Evolutionary conservation across 345 rosid genomes (phyloP).

Genomic region (Eutrema japonicum): DNA sequence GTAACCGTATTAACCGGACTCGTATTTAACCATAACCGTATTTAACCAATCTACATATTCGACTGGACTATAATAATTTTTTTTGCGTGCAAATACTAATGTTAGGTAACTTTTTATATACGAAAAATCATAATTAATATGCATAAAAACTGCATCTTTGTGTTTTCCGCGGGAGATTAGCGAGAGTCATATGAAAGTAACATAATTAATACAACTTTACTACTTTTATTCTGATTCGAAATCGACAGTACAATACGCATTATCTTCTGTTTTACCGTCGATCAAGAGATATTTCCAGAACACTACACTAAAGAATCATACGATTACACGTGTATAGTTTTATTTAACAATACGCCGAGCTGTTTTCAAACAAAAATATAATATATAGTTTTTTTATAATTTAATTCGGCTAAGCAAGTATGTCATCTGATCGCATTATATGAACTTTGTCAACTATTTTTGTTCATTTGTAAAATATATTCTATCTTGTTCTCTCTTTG

Average conservation of each 20-base stretch:
- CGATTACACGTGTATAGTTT: not conserved
- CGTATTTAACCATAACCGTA: no score
- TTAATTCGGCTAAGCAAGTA: slow-evolving; percentile 34
- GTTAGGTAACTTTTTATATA: no score
- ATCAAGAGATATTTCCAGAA: not conserved
- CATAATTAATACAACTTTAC: not conserved
- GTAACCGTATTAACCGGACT: no score
- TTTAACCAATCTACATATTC: no score
- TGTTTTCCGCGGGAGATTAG: not conserved
- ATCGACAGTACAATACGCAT: not conserved
- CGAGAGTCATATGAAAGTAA: slow-evolving; percentile 3
- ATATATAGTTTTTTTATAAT: not conserved
- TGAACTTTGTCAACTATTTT: slow-evolving; percentile 24
- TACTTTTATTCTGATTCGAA: not conserved
- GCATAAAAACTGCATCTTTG: not conserved
- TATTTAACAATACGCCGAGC: not conserved
- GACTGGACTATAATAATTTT: no score
- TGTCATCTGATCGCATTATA: slow-evolving; percentile 28
- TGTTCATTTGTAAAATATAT: not conserved
- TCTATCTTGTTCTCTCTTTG: not conserved
- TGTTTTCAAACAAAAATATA: not conserved
- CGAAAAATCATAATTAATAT: no score
- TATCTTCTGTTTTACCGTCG: not conserved
- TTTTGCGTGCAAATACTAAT: no score
- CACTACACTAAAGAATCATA: not conserved